A percentile compares a stretch with the other conserved stretches of the same genome.
phyloP scores from a whole-genome alignment of 1,139 yeast genomes.

The Candida glucosophila region DNA sequence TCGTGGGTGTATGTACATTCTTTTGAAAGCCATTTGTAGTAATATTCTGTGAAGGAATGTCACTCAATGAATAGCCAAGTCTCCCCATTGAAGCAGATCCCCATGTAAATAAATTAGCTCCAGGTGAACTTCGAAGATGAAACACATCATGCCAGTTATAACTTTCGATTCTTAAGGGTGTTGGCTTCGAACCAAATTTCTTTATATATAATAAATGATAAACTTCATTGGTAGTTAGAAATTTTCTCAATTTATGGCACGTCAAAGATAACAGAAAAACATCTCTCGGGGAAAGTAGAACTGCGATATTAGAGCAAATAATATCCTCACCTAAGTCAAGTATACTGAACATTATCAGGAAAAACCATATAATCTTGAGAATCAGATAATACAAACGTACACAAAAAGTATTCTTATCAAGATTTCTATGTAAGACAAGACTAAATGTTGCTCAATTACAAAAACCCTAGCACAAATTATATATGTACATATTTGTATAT shows the following conservation, averaged over 20 bases:
- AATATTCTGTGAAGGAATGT: constrained; percentile 20
- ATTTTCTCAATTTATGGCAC: constrained; percentile 22
- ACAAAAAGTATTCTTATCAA: neutral
- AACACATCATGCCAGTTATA: constrained; percentile 46
- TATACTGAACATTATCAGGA: constrained; percentile 3
- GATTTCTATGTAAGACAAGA: neutral
- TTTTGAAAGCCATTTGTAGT: constrained; percentile 16
- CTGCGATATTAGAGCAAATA: constrained; percentile 24
- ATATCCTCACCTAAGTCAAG: constrained; percentile 35
- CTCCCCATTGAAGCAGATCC: constrained; percentile 48
- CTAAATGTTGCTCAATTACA: constrained; percentile 1
- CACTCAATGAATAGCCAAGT: constrained; percentile 40
- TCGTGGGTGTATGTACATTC: constrained; percentile 37
- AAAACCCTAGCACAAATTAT: no score
- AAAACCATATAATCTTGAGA: constrained; percentile 2
- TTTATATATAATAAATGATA: constrained; percentile 37
- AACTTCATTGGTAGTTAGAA: constrained; percentile 21
- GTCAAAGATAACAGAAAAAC: constrained; percentile 40
- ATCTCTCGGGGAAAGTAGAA: constrained; percentile 34
- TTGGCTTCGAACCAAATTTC: constrained; percentile 37
- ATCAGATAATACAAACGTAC: neutral
- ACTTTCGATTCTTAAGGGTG: constrained; percentile 29
- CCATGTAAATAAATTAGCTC: constrained; percentile 54
- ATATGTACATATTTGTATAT: no score
- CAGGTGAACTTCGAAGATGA: constrained; percentile 25